phyloP scores from a whole-genome alignment of 2,329 filamentous ascomycete genomes.

The Colletotrichum noveboracense region DNA sequence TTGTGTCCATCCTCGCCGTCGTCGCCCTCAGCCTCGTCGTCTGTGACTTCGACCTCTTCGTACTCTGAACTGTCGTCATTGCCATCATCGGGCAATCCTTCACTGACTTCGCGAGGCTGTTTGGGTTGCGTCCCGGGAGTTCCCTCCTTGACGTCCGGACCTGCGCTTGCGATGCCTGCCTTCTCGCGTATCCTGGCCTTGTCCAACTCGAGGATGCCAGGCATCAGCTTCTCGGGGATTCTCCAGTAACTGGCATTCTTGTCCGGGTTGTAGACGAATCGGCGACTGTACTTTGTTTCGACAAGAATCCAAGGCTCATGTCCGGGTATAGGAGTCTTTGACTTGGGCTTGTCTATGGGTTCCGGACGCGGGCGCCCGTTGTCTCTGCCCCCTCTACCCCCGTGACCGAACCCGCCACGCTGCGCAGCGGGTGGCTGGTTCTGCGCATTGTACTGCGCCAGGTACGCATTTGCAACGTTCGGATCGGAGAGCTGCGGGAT shows the following conservation, averaged over 20 bases:
- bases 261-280: constrained; percentile 87
- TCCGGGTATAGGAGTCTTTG: constrained; percentile 78
- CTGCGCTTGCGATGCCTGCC: constrained; percentile 34
- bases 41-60: constrained; percentile 73
- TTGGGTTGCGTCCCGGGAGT: constrained; percentile 5
- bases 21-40: constrained; percentile 47
- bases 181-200: constrained; percentile 71
- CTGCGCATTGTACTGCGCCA: constrained; percentile 56
- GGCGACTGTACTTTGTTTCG: constrained; percentile 86
- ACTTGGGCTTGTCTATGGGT: constrained; percentile 80
- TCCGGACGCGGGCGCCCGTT: constrained; percentile 63
- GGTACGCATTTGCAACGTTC: constrained; percentile 63
- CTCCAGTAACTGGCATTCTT: constrained; percentile 95
- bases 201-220: constrained; percentile 76
- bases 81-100: not conserved
- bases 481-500: constrained; percentile 57
- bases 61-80: constrained; percentile 71
- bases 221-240: constrained; percentile 86
- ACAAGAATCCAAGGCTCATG: constrained; percentile 90
- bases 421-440: constrained; percentile 40
- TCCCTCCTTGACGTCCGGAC: constrained; percentile 14
- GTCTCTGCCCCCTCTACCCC: constrained; percentile 54
- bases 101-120: not conserved
- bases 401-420: constrained; percentile 48
- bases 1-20: constrained; percentile 40